phyloP scores from a whole-genome alignment of 148 eudicot genomes.

The Cornus controversa region DNA sequence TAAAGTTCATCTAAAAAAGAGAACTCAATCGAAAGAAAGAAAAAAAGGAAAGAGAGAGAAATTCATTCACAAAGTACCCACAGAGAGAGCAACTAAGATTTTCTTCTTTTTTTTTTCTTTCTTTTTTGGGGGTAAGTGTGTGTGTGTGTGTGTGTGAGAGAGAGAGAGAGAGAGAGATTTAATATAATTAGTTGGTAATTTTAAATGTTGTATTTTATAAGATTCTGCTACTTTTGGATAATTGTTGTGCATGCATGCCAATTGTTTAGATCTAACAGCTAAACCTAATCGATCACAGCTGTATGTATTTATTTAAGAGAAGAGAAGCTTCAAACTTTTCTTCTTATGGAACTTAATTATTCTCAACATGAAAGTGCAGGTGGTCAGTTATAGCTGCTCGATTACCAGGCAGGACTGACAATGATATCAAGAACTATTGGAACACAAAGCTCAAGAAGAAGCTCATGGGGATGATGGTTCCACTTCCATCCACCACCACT shows the following conservation, averaged over 20 bases:
- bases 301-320: not conserved
- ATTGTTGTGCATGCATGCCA: constrained; percentile 20
- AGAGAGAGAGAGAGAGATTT: not conserved
- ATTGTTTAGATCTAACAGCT: constrained; percentile 14
- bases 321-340: not conserved
- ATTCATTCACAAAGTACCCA: too few species aligned
- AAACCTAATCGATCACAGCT: not conserved
- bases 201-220: constrained; percentile 12
- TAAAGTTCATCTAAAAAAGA: not conserved
- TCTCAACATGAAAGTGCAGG: constrained; percentile 28
- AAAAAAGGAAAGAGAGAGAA: not conserved
- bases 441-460: constrained; percentile 61
- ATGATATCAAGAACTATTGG: constrained; percentile 62
- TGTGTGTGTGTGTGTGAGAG: too few species aligned
- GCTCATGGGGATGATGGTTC: constrained; percentile 28
- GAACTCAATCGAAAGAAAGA: not conserved
- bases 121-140: too few species aligned
- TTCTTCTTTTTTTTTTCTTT: too few species aligned
- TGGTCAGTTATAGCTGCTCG: constrained; percentile 57
- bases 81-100: too few species aligned
- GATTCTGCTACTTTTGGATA: constrained; percentile 18
- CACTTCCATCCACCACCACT: constrained; percentile 2
- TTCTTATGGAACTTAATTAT: constrained; percentile 6
- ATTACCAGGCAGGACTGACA: constrained; percentile 54
- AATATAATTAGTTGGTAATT: not conserved